Evolutionary conservation across 140 eudicot genomes (phyloP), one percentile per base, ranked within the genome.

Genomic region (Stevia rebaudiana): DNA sequence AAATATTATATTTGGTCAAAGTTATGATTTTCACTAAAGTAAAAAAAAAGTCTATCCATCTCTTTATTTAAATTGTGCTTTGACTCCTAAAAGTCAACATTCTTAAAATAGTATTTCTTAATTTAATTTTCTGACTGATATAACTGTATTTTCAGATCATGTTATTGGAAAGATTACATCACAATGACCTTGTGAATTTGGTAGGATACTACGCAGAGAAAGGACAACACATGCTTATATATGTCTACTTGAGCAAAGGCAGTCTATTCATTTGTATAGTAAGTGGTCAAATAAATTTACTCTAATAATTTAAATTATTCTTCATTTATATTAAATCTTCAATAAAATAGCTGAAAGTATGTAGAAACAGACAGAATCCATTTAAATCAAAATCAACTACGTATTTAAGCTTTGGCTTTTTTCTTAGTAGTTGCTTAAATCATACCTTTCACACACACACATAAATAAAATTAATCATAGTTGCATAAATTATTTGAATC

Each of bases 151-250:
- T 16, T 68, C 82, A 90, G 97, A 96, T 92, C 61, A 73, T 73
- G 80, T 82, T 92, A 76, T 69, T 92, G 55, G 98, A 95, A 75
- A 79, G 98, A 74, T 75, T 92, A 63, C 98, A 92, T 81, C 98
- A 92, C 82, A 77, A 96, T 46, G 88, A 92, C 81, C 98, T 92
- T 52, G 94, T 92, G 82, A 92, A 92, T 83, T 81, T 92, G 77
- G 83, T 92, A 31, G 98, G 98, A 65, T 92, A 92, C 41, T 88
- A 96, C 67, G 90, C 96, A 18, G 98, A 92, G 62, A 92, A 85
- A 83, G 88, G 90, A 35, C 94, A 85, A 56, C 95, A 83, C 69
- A 92, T 92, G 85, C 98, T 92, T 60, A 74, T 92, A 57, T 92
- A 92, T 47, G 98, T 88, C 10, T 92, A 85, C 79, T 88, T 92